phyloP scores from a whole-genome alignment of 1,139 yeast genomes.

The Protomyces inouyei region DNA sequence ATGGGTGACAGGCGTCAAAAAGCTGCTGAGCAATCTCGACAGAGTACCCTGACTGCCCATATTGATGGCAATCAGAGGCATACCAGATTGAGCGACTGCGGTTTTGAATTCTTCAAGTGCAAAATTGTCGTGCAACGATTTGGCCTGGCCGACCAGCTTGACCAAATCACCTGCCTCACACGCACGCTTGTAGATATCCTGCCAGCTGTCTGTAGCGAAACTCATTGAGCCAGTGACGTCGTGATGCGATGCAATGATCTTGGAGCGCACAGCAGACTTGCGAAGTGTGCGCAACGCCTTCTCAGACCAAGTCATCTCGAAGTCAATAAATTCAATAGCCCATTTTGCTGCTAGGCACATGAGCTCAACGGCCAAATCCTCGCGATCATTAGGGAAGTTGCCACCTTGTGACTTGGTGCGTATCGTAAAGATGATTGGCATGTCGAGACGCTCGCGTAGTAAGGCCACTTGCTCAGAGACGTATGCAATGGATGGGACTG shows the following conservation, averaged over 20 bases:
- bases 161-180: constrained; percentile 62
- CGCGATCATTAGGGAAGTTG: constrained; percentile 56
- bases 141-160: constrained; percentile 79
- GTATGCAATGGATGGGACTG: constrained; percentile 41
- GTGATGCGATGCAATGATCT: constrained; percentile 76
- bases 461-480: constrained; percentile 71
- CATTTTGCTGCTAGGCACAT: constrained; percentile 62
- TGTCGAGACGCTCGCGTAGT: constrained; percentile 56
- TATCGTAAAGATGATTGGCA: constrained; percentile 78
- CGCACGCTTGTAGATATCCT: constrained; percentile 63
- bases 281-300: constrained; percentile 45
- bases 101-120: constrained; percentile 58
- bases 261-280: constrained; percentile 54
- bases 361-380: constrained; percentile 49
- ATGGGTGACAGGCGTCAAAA: constrained; percentile 82
- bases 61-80: constrained; percentile 79
- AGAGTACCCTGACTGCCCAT: constrained; percentile 72
- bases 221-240: constrained; percentile 58
- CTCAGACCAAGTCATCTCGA: constrained; percentile 49
- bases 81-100: constrained; percentile 39
- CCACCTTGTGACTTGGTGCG: constrained; percentile 83
- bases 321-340: constrained; percentile 50
- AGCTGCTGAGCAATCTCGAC: constrained; percentile 67
- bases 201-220: constrained; percentile 74
- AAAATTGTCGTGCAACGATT: constrained; percentile 60